Base-by-base conservation (phyloP, 2,329 filamentous ascomycete species). In the Colletotrichum cuscutae region DNA sequence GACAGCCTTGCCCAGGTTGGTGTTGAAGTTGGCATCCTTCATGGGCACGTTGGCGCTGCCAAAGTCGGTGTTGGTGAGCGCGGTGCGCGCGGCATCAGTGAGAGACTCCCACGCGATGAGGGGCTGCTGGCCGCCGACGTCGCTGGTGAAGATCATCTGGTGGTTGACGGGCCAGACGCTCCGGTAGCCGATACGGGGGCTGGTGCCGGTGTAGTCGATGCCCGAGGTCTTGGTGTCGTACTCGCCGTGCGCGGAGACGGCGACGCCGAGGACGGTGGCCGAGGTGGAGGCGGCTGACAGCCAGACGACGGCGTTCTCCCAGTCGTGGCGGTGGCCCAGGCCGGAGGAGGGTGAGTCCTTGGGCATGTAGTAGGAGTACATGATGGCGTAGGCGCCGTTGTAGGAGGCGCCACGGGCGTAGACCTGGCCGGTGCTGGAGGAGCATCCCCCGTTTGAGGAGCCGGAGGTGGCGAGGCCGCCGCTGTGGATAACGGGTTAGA, bases 41-140 rank as follows among this genome's bases (percentile, higher is more conserved):
- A 85, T 85, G 2, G 83, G 83, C 63, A 85, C 83, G 72, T 77
- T 84, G 24, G 82, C 83, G 52, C 32, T 58, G 24, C 82, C 84
- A 71, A 85, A 85, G 76, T 84, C 79, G 4, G 82, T 82, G 62
- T 77, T 77, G 37, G 77, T 62, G 13, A 85, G 76, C 0, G 82
- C 82, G 26, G 65, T 79, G 66, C 80, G 75, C 3, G 81, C 82
- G 35, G 77, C 80, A 3, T 75, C 65, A 2, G 82, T 76, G 65
- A 85, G 68, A 19, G 74, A 78, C 73, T 85, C 83, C 81, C 82
- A 85, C 6, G 82, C 82, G 74, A 84, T 78, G 54, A 86, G 72
- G 2, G 83, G 82, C 78, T 84, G 82, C 70, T 79, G 76, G 24
- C 81, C 80, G 49, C 83, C 83, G 49, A 79, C 75, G 19, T 75